These are phyloP conservation scores for Eutypella sp. DNA, from an alignment of 2,329 filamentous ascomycete species.

Conservation along the genomic window DNA sequence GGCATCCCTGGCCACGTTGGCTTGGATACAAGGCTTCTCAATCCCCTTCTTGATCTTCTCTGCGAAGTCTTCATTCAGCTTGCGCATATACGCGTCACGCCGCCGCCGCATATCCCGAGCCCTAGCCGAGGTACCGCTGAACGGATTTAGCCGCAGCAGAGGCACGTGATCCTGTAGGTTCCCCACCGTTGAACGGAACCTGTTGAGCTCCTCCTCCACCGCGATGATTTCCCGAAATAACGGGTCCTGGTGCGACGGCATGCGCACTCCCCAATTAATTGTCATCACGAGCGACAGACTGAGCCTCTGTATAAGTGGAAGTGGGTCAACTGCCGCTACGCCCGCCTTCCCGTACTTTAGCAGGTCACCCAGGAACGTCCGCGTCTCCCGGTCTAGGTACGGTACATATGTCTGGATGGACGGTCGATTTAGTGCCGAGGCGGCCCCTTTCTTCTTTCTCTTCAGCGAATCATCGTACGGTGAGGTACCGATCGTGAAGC, in stretches of 20 bases:
- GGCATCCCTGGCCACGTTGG: slow-evolving; percentile 31
- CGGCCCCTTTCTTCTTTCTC: slow-evolving; percentile 68
- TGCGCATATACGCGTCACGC: slow-evolving; percentile 62
- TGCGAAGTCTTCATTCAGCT: slow-evolving; percentile 57
- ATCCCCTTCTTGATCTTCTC: slow-evolving; percentile 33
- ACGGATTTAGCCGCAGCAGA: slow-evolving; percentile 57
- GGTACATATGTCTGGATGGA: slow-evolving; percentile 77
- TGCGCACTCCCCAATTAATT: slow-evolving; percentile 74
- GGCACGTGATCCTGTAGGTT: slow-evolving; percentile 87
- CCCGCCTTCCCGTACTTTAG: slow-evolving; percentile 60
- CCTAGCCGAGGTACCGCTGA: slow-evolving; percentile 32
- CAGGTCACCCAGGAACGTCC: slow-evolving; percentile 67
- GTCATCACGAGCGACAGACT: slow-evolving; percentile 74
- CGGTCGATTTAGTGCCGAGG: slow-evolving; percentile 71
- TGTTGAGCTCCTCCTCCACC: slow-evolving; percentile 71
- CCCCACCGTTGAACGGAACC: slow-evolving; percentile 73
- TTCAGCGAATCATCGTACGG: slow-evolving; percentile 83
- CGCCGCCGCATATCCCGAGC: slow-evolving; percentile 63
- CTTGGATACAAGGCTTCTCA: slow-evolving; percentile 38
- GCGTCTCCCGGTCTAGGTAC: slow-evolving; percentile 73
- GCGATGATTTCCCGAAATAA: slow-evolving; percentile 68
- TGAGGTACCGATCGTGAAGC: slow-evolving; percentile 78
- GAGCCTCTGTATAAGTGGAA: slow-evolving; percentile 68
- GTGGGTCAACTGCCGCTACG: slow-evolving; percentile 61
- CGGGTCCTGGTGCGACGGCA: slow-evolving; percentile 62